A percentile compares a stretch with the other conserved stretches of the same genome.
phyloP scores from a whole-genome alignment of 805 yeast genomes.

The Soucietia sequanensis region DNA sequence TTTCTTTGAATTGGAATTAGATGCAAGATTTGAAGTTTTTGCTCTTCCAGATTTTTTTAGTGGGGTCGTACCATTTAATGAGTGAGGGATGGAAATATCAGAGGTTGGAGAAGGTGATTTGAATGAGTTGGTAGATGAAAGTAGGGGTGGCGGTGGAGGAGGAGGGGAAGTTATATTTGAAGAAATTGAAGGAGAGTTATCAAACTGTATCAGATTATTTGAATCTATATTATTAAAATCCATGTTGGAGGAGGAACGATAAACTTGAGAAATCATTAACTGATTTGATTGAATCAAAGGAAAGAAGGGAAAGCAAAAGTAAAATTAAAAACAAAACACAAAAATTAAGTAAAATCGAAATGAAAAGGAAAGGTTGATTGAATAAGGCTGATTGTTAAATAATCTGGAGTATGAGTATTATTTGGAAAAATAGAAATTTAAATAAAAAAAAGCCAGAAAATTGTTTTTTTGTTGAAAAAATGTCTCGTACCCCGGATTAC shows the following conservation, averaged over 20 bases:
- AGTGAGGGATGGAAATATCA: too few relatives aligned
- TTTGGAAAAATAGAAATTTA: too few relatives aligned
- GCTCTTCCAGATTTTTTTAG: too few relatives aligned
- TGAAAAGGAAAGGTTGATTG: too few relatives aligned
- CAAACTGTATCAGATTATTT: neutral
- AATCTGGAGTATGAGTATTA: too few relatives aligned
- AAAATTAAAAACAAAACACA: neutral
- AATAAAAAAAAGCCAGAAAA: too few relatives aligned
- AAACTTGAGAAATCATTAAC: neutral
- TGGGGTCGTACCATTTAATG: too few relatives aligned
- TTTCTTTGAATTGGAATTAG: constrained; percentile 4
- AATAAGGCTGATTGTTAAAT: too few relatives aligned
- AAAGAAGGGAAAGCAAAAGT: neutral
- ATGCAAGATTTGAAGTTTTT: constrained; percentile 1
- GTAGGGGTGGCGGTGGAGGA: neutral
- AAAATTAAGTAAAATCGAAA: too few relatives aligned
- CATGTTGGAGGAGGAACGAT: neutral
- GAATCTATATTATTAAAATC: neutral
- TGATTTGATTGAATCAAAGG: neutral
- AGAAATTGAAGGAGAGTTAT: neutral
- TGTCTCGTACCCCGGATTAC: too few relatives aligned
- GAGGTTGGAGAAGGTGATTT: too few relatives aligned
- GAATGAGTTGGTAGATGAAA: neutral
- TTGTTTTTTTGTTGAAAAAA: too few relatives aligned
- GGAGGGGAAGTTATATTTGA: neutral